Evolutionary conservation across 805 yeast genomes (phyloP).

Genomic region (Pichia manshurica): DNA sequence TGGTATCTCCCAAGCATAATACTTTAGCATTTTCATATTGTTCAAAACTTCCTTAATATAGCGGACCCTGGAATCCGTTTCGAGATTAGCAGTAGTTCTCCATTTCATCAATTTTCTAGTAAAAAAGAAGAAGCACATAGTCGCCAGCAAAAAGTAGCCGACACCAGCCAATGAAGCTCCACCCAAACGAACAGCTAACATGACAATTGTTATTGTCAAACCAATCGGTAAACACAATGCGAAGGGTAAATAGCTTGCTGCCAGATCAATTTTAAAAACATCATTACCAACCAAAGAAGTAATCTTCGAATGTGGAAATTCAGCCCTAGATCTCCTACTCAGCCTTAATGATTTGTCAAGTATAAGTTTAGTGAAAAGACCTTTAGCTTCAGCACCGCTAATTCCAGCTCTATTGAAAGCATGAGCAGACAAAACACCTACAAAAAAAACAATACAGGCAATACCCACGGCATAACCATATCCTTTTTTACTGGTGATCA

Average conservation of each 20-base stretch:
- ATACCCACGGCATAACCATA: conserved; percentile 74
- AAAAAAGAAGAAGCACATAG: conserved; percentile 39
- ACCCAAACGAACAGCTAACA: conserved; percentile 65
- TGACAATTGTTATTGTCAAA: conserved; percentile 54
- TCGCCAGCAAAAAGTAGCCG: conserved; percentile 47
- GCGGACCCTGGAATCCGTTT: conserved; percentile 73
- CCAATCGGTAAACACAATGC: conserved; percentile 60
- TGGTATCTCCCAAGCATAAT: conserved; percentile 88
- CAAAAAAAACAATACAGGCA: conserved; percentile 44
- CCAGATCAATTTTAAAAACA: conserved; percentile 72
- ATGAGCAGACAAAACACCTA: conserved; percentile 51
- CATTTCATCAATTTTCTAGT: conserved; percentile 48
- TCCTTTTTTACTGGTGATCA: conserved; percentile 49
- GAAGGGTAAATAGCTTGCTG: conserved; percentile 63
- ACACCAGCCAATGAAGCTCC: conserved; percentile 68
- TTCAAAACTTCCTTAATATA: conserved; percentile 72
- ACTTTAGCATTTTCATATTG: conserved; percentile 76
- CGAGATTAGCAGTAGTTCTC: conserved; percentile 52
- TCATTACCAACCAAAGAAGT: conserved; percentile 81
- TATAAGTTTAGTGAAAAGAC: conserved; percentile 64
- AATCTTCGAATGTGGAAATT: conserved; percentile 62
- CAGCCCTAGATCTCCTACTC: conserved; percentile 51
- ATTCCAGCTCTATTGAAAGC: conserved; percentile 55
- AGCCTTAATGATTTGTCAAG: conserved; percentile 62
- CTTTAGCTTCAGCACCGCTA: conserved; percentile 66